phyloP scores from a whole-genome alignment of 805 yeast genomes.

The Yamadazyma laniorum region DNA sequence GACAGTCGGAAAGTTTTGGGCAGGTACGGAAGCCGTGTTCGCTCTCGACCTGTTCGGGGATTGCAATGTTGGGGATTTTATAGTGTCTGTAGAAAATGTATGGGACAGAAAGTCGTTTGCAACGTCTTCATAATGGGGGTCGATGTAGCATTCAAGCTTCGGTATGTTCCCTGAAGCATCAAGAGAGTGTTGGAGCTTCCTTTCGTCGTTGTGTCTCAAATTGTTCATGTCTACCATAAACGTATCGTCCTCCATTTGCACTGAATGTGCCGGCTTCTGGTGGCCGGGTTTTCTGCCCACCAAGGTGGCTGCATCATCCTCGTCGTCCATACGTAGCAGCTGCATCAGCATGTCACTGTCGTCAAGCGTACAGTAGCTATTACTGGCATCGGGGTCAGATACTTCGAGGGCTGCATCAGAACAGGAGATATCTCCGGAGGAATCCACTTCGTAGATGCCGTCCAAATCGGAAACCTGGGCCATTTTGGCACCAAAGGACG shows the following conservation, averaged over 20 bases:
- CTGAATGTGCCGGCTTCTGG: not conserved
- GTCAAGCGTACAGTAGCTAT: constrained; percentile 3
- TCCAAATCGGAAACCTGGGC: not conserved
- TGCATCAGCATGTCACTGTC: constrained; percentile 1
- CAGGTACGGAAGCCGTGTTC: not conserved
- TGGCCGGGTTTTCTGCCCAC: not conserved
- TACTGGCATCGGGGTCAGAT: constrained; percentile 10
- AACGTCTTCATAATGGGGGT: not conserved
- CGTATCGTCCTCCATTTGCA: constrained; percentile 1
- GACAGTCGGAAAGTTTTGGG: constrained; percentile 6
- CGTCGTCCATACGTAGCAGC: not conserved
- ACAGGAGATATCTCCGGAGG: constrained; percentile 13
- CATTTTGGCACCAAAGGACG: not conserved
- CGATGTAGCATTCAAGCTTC: not conserved
- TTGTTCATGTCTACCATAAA: constrained; percentile 26
- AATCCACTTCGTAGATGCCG: constrained; percentile 5
- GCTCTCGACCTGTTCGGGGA: constrained; percentile 1
- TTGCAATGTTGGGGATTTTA: not conserved
- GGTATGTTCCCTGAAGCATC: not conserved
- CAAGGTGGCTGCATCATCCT: constrained; percentile 15
- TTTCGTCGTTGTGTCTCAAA: constrained; percentile 28
- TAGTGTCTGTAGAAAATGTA: not conserved
- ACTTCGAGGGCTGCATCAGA: constrained; percentile 20
- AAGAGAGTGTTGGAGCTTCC: not conserved
- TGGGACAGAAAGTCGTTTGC: not conserved